Evolutionary conservation across 163 green algal genomes (phyloP).

Genomic region (Coccomyxa subellipsoidea): DNA sequence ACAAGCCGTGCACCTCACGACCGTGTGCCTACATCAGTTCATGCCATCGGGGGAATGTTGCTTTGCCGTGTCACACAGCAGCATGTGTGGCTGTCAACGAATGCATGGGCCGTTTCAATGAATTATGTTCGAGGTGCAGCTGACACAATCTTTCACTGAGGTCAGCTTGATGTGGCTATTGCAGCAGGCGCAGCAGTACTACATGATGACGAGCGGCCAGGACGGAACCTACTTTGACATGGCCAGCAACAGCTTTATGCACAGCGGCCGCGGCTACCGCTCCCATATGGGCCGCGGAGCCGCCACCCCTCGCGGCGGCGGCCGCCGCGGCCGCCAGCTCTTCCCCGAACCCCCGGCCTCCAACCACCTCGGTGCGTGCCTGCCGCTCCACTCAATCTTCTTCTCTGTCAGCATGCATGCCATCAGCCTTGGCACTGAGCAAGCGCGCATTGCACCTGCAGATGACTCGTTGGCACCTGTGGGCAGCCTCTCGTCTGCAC

Average conservation of each 20-base stretch:
- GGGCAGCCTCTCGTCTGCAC: too few relatives aligned
- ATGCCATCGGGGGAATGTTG: not conserved
- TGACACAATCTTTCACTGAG: not conserved
- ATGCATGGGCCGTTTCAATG: not conserved
- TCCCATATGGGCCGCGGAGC: not conserved
- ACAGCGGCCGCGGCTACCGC: not conserved
- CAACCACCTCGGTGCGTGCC: not conserved
- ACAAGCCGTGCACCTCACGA: not conserved
- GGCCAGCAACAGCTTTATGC: constrained; percentile 2
- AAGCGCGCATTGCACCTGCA: too few relatives aligned
- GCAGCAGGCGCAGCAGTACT: constrained; percentile 10
- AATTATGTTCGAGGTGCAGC: not conserved
- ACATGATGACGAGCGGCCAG: constrained; percentile 8
- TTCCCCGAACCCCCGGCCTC: not conserved
- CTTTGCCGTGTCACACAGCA: not conserved
- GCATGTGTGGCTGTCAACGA: not conserved
- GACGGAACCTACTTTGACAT: constrained; percentile 2
- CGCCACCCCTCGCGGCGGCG: not conserved
- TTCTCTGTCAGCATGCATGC: not conserved
- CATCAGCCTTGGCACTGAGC: not conserved
- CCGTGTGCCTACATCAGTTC: not conserved
- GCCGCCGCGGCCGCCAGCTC: not conserved
- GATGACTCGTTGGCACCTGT: too few relatives aligned
- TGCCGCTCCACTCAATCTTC: not conserved
- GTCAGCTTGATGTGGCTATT: not conserved